A percentile compares a stretch with the other conserved stretches of the same genome.
phyloP scores from a whole-genome alignment of 495 filamentous ascomycete genomes.

The Penicillium longicatenatum region DNA sequence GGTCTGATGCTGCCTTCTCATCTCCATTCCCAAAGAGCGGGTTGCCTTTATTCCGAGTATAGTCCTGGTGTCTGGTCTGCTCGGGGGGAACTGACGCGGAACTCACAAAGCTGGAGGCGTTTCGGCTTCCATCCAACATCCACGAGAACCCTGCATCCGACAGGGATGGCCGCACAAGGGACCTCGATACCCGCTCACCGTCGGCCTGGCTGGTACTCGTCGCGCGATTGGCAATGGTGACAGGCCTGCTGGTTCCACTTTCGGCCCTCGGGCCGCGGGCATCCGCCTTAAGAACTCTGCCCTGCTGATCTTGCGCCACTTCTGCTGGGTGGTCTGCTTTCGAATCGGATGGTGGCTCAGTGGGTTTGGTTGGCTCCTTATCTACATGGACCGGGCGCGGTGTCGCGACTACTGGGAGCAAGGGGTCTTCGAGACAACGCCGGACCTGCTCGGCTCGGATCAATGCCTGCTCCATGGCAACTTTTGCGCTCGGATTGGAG shows the following conservation, averaged over 20 bases:
- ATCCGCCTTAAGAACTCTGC: slow-evolving; percentile 9
- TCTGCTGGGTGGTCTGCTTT: background rate
- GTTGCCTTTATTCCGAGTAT: slow-evolving; percentile 30
- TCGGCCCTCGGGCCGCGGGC: slow-evolving; percentile 10
- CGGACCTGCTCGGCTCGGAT: slow-evolving; percentile 78
- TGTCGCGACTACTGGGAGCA: slow-evolving; percentile 46
- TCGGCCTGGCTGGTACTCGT: slow-evolving; percentile 14
- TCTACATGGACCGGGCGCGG: slow-evolving; percentile 7
- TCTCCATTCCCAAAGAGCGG: slow-evolving; percentile 46
- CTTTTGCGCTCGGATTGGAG: slow-evolving; percentile 44
- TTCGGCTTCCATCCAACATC: slow-evolving; percentile 75
- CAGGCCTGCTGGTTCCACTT: slow-evolving; percentile 16
- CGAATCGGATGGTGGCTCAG: background rate
- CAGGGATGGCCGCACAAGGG: slow-evolving; percentile 43
- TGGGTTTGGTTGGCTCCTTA: slow-evolving; percentile 16
- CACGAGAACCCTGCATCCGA: slow-evolving; percentile 90
- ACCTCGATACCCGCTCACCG: slow-evolving; percentile 10
- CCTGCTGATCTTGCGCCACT: slow-evolving; percentile 14
- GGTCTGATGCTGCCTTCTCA: slow-evolving; percentile 27
- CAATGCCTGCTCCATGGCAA: slow-evolving; percentile 52
- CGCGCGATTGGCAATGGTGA: slow-evolving; percentile 5
- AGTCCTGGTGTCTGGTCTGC: slow-evolving; percentile 41
- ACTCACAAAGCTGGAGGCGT: slow-evolving; percentile 52
- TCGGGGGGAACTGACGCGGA: slow-evolving; percentile 51
- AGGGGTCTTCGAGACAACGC: slow-evolving; percentile 69